Evolutionary conservation across 306 rosid species (phyloP), one percentile per base, ranked within the genome.

Genomic region (Medicago lupulina): DNA sequence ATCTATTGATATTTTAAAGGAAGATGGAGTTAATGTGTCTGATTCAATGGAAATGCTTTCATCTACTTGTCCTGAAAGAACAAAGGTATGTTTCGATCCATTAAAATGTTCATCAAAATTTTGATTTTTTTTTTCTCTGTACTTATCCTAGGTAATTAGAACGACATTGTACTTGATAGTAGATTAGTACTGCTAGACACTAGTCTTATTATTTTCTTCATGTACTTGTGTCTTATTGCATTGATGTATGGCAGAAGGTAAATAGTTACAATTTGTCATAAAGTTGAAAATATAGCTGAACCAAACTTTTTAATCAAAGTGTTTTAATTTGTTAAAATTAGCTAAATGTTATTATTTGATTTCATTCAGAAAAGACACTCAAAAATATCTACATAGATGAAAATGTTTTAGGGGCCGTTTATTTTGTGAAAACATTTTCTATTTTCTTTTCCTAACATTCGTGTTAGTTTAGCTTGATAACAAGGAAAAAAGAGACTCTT

Each of bases 1-100:
- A 17, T 92, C 97, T 25, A 60, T 83, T 63, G 97, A 92, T 75
- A 90, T 92, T 84, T 84, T 94, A 79, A 92, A 86, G 80, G 97
- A 92, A 83, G 98, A 92, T 75, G 98, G 98, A 55, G 65, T 94
- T 60, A 83, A 88, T 78, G 83, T 74, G 59, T 90, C 89, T 43
- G 74, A 85, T 77, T 78, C 76, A 51, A 83, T 78, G 85, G 89
- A 90, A 74, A 71, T 67, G 55, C 75, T 72, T 74, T 82, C 89
- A 19, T 75, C 91, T 59, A 75, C 80, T 76, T 85, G 88, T 76
- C 96, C 93, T 60, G 86, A 71, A 79, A 90, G 91, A 82, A 84
- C 92, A 25, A 92, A 84, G 95, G 98, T 94, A 83, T 71, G 34
- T 54, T 38, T 23, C 11, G 54, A 51, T 51, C 74, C 66, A 4